Evolutionary conservation across 1,139 yeast species (phyloP), one percentile per base, ranked within the genome.

Genomic region (Taiozyma sp.): DNA sequence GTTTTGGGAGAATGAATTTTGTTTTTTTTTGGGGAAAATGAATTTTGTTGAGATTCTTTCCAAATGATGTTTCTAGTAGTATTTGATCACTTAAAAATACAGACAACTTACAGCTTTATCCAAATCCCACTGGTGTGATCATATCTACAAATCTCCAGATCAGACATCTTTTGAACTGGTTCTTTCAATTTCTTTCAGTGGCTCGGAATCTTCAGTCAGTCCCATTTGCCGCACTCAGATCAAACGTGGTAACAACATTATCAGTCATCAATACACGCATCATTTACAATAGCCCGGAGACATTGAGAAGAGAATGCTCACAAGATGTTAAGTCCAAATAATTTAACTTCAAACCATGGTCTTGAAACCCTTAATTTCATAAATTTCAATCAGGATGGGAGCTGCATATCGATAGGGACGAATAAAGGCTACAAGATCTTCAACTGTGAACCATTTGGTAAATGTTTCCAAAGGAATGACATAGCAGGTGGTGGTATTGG

Each of bases 401-500:
- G 90, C 52, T 91, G 97, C 65, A 77, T 91, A 30, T 89, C 97
- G 1, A 79, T 89, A 7, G 97, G 96, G 2, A 77, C 88, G 10
- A 77, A 78, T 45, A 73, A 73, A 50, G 95, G 96, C n/a, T 89
- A 88, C 68, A 81, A 81, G 59, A 86, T 93, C 47, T 91, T 83
- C 74, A 88, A 87, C 65, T 89, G 97, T 69, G 88, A 84, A 53
- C 97, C 98, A 2, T 88, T 91, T 65, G 96, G 95, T 14, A 81
- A 81, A 60, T 88, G 95, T 62, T 88, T 81, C 62, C 78, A 77
- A 24, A 76, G 76, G 55, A 64, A 72, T 53, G 52, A 58, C 10
- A 47, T 59, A 24, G 40, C 49, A 4, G 68, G 64, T 51, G 86
- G 83, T 46, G 82, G 88, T 2, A 77, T 82, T 21, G 85, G 85